Evolutionary conservation across 352 stramenopile genomes (phyloP), one percentile per base, ranked within the genome.

Genomic region (Phytophthora crassamura): DNA sequence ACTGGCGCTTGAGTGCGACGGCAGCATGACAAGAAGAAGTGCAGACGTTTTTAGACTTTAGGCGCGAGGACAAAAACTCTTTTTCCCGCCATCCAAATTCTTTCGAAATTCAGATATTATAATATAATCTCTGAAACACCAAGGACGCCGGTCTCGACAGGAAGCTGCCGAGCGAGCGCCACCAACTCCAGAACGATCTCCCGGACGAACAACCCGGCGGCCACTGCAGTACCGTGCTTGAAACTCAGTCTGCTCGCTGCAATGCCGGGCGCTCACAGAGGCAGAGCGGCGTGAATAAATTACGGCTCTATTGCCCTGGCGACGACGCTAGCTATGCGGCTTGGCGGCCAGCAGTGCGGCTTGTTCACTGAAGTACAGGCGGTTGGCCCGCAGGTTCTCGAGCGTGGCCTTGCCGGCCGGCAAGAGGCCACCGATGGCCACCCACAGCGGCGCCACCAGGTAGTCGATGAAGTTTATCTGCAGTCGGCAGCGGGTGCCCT

Each of bases 381-480:
- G 79, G 49, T 90, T 90, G 42, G 64, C 22, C 20, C 72, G 69
- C 8, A 91, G 49, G 57, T 88, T 71, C 38, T 86, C 74, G 25
- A 90, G 54, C 18, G 79, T 82, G 5, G 69, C 32, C 22, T 72
- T 78, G 14, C 73, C 80, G 11, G 78, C 80, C 1, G 83, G 83
- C 40, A 94, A 33, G 53, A 94, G 85, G 38, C 66, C 48, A 9
- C 71, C 70, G 46, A 94, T 85, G 2, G 82, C 51, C 34, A 77
- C 84, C 85, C 85, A 94, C 20, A 94, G 60, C 42, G 85, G 85
- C 14, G 80, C 71, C 33, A 94, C 85, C 42, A 94, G 76, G 67
- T 94, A 94, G 67, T 94, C 84, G 66, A 94, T 90, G 50, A 94
- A 94, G 69, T 94, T 94, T 57, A 94, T 84, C 53, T 94, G 83